Evolutionary conservation across 768 basidiomycete genomes (phyloP).

Genomic region (Tulasnella sp.): DNA sequence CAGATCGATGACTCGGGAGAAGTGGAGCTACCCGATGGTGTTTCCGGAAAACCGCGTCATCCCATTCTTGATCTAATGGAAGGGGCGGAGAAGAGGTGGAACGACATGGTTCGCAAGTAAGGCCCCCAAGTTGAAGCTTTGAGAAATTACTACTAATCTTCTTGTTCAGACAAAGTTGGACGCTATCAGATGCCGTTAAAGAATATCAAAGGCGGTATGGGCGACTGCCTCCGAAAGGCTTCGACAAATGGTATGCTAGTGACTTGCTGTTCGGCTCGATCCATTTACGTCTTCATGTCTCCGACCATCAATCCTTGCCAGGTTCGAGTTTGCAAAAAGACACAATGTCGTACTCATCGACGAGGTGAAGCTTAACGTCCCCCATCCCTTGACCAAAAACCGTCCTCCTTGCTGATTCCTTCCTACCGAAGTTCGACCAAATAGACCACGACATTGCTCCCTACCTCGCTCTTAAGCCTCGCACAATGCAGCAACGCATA

Average conservation of each 20-base stretch:
- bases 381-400: constrained; percentile 29
- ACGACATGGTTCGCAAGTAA: constrained; percentile 50
- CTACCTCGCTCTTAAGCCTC: background rate
- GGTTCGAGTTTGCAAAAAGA: constrained; percentile 14
- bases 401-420: background rate
- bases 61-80: constrained; percentile 83
- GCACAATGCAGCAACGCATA: background rate
- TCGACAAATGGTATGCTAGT: constrained; percentile 43
- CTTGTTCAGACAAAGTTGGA: constrained; percentile 48
- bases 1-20: constrained; percentile 7
- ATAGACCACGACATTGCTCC: constrained; percentile 32
- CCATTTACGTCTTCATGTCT: background rate
- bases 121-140: background rate
- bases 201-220: constrained; percentile 41
- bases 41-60: constrained; percentile 43
- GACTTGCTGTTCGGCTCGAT: background rate
- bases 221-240: constrained; percentile 43
- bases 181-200: constrained; percentile 39
- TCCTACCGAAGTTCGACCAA: constrained; percentile 37
- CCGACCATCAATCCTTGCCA: constrained; percentile 30
- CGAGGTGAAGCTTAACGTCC: constrained; percentile 33
- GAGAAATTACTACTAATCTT: constrained; percentile 7
- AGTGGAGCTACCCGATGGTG: background rate
- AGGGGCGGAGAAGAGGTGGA: constrained; percentile 70
- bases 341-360: constrained; percentile 22